Base-by-base conservation (phyloP, 2,329 filamentous ascomycete species). In the Talaromyces funiculosus region DNA sequence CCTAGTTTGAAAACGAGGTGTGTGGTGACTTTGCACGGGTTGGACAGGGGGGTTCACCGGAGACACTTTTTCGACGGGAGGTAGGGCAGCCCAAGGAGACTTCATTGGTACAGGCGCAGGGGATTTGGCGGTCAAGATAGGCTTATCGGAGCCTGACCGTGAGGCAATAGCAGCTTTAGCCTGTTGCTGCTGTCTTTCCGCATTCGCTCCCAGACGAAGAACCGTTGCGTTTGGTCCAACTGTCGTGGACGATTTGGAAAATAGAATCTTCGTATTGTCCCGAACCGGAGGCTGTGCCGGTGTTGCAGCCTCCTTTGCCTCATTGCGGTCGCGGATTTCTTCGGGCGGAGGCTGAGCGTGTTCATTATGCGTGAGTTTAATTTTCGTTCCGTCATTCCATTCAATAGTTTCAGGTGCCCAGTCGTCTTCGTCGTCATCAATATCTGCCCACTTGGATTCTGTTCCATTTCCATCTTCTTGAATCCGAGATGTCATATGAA, bases 1-100 rank as follows among this genome's bases (percentile, higher is more conserved):
- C 68, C 80, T 82, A 22, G 78, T 75, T 61, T 81, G 75, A 63
- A 80, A 80, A 29, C 84, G 82, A 66, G 77, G 69, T 51, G 72
- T 74, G 43, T 74, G 74, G 59, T 78, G 80, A 42, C n/a, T 24
- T 33, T 53, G 45, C 22, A 42, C 49, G 56, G 60, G 68, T 61
- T 73, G 73, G 29, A 70, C 66, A 49, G 80, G 76, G 40, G 79
- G 68, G 57, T 90, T 89, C 62, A 87, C 80, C 6, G 82, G 92
- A 1, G 91, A 86, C 0, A 88, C 84, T 71, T 88, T 93, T 10
- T 96, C 91, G 6, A 97, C 84, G 0, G 91, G 90, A 14, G 93
- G 93, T 29, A 97, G 77, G 35, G 88, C 72, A 24, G 93, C 93
- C 93, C 93, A 97, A 3, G 93, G 93, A 3, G 92, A 97, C 71